Evolutionary conservation across 2,329 filamentous ascomycete species (phyloP), one percentile per base, ranked within the genome.

Genomic region (Xylariaceae sp.): DNA sequence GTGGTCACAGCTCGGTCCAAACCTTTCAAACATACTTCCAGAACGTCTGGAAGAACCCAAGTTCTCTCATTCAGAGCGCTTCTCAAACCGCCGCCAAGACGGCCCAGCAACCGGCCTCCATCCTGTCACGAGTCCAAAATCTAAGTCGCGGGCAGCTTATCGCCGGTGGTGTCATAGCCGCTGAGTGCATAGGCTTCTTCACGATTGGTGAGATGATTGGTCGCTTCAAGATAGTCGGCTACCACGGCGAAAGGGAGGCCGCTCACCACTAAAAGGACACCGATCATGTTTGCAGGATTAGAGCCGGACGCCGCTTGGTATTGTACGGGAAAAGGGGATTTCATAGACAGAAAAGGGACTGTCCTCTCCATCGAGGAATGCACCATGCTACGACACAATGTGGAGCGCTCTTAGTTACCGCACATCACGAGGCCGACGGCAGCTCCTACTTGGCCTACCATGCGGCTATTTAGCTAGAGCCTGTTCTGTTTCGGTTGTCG

Each of bases 151-250:
- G 85, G 64, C 87, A 96, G 75, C 72, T 93, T 65, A 82, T 83
- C 50, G 76, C 88, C 48, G 88, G 82, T 56, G 90, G 89, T 65
- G 89, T 99, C 55, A 79, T 97, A 58, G 76, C 81, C 41, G 92
- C 92, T 51, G 93, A 99, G 79, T 83, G 91, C 44, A 77, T 99
- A 64, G 94, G 94, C 58, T 99, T 99, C 84, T 99, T 97, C 83
- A 95, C 92, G 58, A 85, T 97, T 50, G 94, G 94, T 62, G 92
- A 97, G 83, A 97, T 99, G 75, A 86, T 99, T 68, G 94, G 94
- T 68, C 85, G 92, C 70, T 85, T 94, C 79, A 97, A 99, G 88
- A 75, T 99, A 66, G 82, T 99, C 66, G 94, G 94, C 62, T 99
- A 99, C 83, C 84, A 83, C 75, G 89, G 89, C 71, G 84, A 89